These are phyloP conservation scores for Amaranthus cruentus DNA, from an alignment of 148 eudicot genomes.

Conservation along the genomic window DNA sequence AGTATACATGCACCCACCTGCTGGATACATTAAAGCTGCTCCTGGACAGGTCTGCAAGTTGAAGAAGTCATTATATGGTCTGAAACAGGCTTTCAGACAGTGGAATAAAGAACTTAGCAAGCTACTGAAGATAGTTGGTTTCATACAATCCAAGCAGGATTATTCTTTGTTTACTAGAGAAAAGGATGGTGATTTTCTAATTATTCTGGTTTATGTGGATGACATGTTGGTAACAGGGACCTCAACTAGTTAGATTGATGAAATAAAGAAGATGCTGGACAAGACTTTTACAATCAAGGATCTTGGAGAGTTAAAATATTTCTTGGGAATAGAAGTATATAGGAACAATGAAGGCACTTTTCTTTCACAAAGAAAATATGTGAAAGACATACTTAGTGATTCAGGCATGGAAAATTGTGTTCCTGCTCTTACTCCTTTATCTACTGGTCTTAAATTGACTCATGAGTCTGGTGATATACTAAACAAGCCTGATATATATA, in stretches of 20 bases:
- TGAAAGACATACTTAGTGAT: too few species aligned
- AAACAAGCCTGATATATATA: too few species aligned
- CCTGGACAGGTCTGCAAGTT: neutral
- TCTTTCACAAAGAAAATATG: neutral
- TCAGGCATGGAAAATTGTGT: too few species aligned
- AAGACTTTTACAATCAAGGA: neutral
- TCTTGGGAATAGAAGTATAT: neutral
- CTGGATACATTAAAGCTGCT: neutral
- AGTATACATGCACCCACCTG: neutral
- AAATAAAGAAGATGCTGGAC: neutral
- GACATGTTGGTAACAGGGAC: neutral
- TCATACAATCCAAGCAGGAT: neutral
- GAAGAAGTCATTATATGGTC: neutral
- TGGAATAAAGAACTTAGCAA: neutral
- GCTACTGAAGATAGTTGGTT: neutral
- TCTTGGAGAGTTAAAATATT: neutral
- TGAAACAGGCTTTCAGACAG: too few species aligned
- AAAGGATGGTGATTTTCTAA: neutral
- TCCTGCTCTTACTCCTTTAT: too few species aligned
- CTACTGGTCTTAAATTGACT: too few species aligned
- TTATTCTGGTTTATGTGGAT: neutral
- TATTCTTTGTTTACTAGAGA: neutral
- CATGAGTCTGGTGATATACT: too few species aligned
- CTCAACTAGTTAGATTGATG: neutral
- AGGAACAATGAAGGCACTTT: neutral